Evolutionary conservation across 306 rosid species (phyloP).

Genomic region (Cucurbita maxima): DNA sequence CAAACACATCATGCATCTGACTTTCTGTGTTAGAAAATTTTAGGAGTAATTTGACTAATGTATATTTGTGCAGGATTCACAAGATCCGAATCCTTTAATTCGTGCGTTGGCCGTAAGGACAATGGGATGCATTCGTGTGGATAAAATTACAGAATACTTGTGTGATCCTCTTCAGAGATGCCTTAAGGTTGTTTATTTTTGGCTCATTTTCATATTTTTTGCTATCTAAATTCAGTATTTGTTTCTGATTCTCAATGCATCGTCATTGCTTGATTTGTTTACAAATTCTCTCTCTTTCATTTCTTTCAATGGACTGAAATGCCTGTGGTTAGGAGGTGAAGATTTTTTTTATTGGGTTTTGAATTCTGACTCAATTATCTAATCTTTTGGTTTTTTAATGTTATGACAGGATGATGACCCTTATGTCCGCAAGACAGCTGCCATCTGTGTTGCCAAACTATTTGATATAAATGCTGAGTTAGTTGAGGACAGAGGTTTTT

Average conservation of each 20-base stretch:
- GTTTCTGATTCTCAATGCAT: neutral
- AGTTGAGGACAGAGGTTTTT: slow-evolving; percentile 94
- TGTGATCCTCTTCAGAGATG: slow-evolving; percentile 99
- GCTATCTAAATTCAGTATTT: neutral
- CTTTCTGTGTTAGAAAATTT: neutral
- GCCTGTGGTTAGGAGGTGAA: no score
- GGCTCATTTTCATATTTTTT: slow-evolving; percentile 1
- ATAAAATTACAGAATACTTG: slow-evolving; percentile 92
- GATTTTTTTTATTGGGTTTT: neutral
- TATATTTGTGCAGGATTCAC: slow-evolving; percentile 68
- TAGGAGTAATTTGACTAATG: neutral
- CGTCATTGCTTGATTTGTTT: neutral
- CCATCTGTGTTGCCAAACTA: slow-evolving; percentile 97
- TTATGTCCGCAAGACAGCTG: slow-evolving; percentile 98
- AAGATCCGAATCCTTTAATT: slow-evolving; percentile 95
- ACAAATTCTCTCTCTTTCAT: no score
- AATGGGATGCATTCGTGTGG: slow-evolving; percentile 99
- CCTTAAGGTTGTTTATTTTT: slow-evolving; percentile 51
- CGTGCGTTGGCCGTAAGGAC: slow-evolving; percentile 98
- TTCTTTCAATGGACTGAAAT: no score
- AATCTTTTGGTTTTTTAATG: neutral
- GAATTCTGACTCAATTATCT: slow-evolving; percentile 1
- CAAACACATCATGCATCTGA: neutral
- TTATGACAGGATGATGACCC: slow-evolving; percentile 92
- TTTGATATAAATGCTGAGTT: slow-evolving; percentile 95